Evolutionary conservation across 2,329 filamentous ascomycete species (phyloP), one percentile per base, ranked within the genome.

Genomic region (Xylariaceae sp.): DNA sequence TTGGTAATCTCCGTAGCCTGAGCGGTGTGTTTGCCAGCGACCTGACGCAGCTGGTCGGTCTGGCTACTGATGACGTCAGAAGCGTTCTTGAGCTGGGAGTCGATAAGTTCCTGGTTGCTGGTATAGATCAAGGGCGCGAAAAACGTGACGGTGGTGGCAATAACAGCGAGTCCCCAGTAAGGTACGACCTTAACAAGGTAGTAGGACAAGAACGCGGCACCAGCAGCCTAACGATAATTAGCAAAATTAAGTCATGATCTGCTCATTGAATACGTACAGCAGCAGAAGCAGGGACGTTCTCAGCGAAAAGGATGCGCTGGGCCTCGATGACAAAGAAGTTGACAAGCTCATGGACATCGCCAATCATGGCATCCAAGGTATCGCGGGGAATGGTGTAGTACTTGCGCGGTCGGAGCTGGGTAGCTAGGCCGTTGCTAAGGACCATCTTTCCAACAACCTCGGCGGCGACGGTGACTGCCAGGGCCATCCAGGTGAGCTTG

Each of bases 301-400:
- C 83, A 33, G 74, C 81, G 51, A 81, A 86, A 42, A 85, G 57
- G 51, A 86, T 77, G 47, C 81, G 75, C 69, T 86, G 83, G 38
- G 73, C 69, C 68, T 86, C 83, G 43, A 86, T 83, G 47, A 84
- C 72, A 54, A 85, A 81, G 64, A 86, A 86, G 72, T 86, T 86
- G 66, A 82, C 63, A 45, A 86, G 72, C 64, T 85, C 81, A 56
- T 84, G 77, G 31, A 81, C 67, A 50, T 85, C 82, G 42, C 78
- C 78, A 53, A 83, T 75, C 49, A 81, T 52, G 43, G 65, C 62
- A 54, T 85, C 78, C 30, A 85, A 64, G 6, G 78, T 79, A 52
- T 82, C 76, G 50, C 76, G 74, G 9, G 81, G 74, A 32, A 86
- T 64, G 4, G 79, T 83, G 64, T 81, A 83, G 67, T 86, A 86